Conservation (phyloP, 2,329 filamentous ascomycete species). For the Colletotrichum abscissum region DNA sequence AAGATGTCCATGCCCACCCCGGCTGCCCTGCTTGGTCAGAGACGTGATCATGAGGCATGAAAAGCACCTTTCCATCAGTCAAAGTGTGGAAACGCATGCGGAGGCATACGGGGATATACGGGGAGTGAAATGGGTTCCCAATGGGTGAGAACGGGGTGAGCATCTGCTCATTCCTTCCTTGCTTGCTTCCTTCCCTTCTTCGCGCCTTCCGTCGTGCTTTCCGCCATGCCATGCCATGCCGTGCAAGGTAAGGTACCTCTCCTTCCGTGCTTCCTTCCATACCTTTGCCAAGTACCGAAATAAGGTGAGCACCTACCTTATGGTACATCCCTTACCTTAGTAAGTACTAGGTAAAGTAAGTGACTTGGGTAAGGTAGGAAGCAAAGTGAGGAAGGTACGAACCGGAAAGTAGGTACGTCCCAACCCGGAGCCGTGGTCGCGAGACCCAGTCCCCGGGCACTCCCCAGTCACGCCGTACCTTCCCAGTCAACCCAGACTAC, state of each 20-base stretch:
- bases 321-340: neutral
- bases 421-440: neutral
- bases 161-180: neutral
- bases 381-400: neutral
- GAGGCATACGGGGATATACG: constrained; percentile 33
- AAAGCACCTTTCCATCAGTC: constrained; percentile 27
- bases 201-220: neutral
- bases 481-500: too few relatives aligned
- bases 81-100: constrained; percentile 21
- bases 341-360: neutral
- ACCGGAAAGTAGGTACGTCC: neutral
- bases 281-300: too few relatives aligned
- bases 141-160: constrained; percentile 16
- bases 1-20: neutral
- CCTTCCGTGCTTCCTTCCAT: too few relatives aligned
- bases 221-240: too few relatives aligned
- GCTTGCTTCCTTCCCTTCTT: neutral
- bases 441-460: neutral
- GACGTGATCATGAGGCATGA: constrained; percentile 32
- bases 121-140: constrained; percentile 7
- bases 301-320: too few relatives aligned
- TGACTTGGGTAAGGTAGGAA: too few relatives aligned
- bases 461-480: neutral
- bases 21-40: constrained; percentile 9
- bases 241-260: too few relatives aligned